phyloP scores from a whole-genome alignment of 495 filamentous ascomycete genomes.

The Talaromyces wortmannii region DNA sequence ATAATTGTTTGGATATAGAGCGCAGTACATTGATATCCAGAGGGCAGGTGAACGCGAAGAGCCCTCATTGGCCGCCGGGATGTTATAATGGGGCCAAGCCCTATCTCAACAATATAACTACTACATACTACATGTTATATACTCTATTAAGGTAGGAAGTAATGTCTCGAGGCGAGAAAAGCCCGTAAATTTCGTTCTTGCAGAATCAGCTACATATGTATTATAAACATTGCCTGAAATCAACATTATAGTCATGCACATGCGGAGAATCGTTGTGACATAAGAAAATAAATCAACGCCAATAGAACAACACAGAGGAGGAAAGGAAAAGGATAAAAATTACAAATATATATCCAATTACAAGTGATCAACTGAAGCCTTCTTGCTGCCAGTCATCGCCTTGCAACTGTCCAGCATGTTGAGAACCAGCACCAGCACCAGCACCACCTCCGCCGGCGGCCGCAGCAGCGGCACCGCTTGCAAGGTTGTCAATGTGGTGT shows the following conservation, averaged over 20 bases:
- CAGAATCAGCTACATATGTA: no score
- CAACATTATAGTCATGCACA: background rate
- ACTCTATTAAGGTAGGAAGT: background rate
- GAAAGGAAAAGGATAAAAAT: background rate
- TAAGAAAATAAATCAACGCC: background rate
- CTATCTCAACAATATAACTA: no score
- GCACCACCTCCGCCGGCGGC: constrained; percentile 25
- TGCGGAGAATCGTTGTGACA: background rate
- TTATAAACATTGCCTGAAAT: background rate
- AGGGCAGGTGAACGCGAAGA: no score
- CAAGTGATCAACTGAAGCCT: constrained; percentile 33
- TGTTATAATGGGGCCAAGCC: no score
- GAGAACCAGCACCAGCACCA: constrained; percentile 27
- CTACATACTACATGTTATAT: no score
- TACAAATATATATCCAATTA: background rate
- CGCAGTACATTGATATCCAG: no score
- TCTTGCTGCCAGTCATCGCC: constrained; percentile 58
- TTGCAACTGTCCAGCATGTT: constrained; percentile 33
- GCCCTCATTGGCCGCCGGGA: no score
- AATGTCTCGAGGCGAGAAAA: background rate
- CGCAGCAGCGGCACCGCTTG: constrained; percentile 26
- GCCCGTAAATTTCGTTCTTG: no score
- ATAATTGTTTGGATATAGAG: no score
- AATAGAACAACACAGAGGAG: background rate
- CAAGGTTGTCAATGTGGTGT: constrained; percentile 41